Conservation (phyloP, 2,329 filamentous ascomycete genomes). For the Keithomyces neogunnii region DNA sequence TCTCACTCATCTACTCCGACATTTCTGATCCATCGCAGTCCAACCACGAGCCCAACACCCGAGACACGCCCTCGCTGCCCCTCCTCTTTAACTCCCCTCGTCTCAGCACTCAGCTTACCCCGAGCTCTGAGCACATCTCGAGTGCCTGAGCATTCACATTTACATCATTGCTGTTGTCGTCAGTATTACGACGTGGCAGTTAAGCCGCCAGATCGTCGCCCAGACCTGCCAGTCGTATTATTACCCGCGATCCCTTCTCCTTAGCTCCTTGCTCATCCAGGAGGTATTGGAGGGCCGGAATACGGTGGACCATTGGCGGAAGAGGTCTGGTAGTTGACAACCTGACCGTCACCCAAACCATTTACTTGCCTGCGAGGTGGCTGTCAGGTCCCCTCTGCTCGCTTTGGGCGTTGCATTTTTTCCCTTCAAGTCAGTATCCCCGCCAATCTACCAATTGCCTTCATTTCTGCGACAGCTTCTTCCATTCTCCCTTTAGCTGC, state of each 20-base stretch:
- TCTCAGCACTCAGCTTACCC: no score
- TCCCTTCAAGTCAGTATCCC: neutral
- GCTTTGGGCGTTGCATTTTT: neutral
- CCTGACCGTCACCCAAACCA: neutral
- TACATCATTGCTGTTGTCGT: neutral
- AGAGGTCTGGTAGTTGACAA: neutral
- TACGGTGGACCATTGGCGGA: neutral
- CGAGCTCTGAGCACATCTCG: neutral
- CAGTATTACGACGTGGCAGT: neutral
- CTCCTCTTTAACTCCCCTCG: neutral
- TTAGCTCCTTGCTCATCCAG: neutral
- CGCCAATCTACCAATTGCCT: neutral
- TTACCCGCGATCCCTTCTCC: neutral
- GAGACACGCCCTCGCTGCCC: neutral
- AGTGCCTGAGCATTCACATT: neutral
- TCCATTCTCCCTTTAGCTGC: neutral
- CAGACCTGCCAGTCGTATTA: neutral
- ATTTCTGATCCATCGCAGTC: neutral
- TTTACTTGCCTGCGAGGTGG: conserved; percentile 1
- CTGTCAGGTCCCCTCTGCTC: neutral
- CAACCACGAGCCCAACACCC: conserved; percentile 2
- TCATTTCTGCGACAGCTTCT: neutral
- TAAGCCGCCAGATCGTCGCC: neutral
- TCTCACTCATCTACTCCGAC: neutral
- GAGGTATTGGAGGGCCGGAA: neutral